These are phyloP conservation scores for Pestalotiopsis sp. DNA, from an alignment of 2,329 filamentous ascomycete genomes.

Conservation along the genomic window DNA sequence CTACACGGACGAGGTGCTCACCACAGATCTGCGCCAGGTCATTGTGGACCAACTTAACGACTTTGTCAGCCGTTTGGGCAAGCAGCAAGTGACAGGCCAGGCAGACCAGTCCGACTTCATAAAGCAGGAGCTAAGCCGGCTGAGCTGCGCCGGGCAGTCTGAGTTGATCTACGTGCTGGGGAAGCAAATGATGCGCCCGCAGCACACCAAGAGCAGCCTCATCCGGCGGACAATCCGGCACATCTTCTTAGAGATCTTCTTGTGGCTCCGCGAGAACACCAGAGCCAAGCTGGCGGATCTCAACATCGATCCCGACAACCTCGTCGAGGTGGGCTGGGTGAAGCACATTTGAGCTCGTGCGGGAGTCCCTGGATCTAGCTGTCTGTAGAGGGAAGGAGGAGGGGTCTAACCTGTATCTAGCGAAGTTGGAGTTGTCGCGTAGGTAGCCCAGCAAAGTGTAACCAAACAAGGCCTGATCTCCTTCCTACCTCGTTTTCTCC, in stretches of 20 bases:
- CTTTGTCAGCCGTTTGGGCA: slow-evolving; percentile 40
- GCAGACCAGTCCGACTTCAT: background rate
- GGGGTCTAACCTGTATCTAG: background rate
- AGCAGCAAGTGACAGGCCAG: slow-evolving; percentile 36
- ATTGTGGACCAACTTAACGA: slow-evolving; percentile 60
- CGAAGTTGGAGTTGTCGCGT: background rate
- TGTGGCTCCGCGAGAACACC: slow-evolving; percentile 66
- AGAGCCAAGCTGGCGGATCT: slow-evolving; percentile 66
- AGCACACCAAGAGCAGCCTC: background rate
- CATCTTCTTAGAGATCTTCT: slow-evolving; percentile 52
- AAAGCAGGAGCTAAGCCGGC: slow-evolving; percentile 16
- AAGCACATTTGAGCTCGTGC: slow-evolving; percentile 51
- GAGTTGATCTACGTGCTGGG: slow-evolving; percentile 58
- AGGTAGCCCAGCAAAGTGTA: background rate
- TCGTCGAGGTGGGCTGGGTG: slow-evolving; percentile 69
- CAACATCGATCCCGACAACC: slow-evolving; percentile 55
- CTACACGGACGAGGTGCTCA: slow-evolving; percentile 70
- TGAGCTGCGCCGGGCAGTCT: slow-evolving; percentile 41
- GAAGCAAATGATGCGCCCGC: slow-evolving; percentile 59
- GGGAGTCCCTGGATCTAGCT: slow-evolving; percentile 1
- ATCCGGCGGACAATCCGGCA: slow-evolving; percentile 18
- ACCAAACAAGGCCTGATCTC: slow-evolving; percentile 4
- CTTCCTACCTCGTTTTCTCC: background rate
- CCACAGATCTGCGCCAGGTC: slow-evolving; percentile 55
- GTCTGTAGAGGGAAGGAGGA: slow-evolving; percentile 10